These are phyloP conservation scores for Dactylellina leptospora DNA, from an alignment of 2,329 filamentous ascomycete species.

Conservation along the genomic window DNA sequence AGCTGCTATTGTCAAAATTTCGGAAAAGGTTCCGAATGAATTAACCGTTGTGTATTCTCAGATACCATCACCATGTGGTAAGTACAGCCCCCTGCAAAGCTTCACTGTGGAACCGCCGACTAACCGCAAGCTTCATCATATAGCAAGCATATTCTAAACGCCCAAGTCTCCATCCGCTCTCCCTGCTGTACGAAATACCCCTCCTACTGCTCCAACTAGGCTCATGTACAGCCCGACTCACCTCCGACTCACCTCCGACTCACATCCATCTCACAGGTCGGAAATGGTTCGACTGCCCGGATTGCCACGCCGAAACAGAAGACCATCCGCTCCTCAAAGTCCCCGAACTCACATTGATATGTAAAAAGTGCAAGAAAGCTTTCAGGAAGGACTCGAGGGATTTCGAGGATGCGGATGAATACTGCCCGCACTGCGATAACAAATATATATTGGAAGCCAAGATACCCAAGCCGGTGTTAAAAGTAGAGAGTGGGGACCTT, in stretches of 20 bases:
- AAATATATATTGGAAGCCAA: conserved; percentile 93
- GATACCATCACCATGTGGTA: conserved; percentile 31
- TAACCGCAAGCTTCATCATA: conserved; percentile 16
- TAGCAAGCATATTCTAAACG: conserved; percentile 98
- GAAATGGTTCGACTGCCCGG: conserved; percentile 99
- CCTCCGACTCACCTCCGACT: background rate
- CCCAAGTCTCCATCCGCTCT: conserved; percentile 93
- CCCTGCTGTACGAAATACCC: conserved; percentile 81
- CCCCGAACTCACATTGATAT: conserved; percentile 91
- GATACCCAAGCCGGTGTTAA: conserved; percentile 80
- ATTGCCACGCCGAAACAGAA: conserved; percentile 88
- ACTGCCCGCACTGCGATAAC: conserved; percentile 98
- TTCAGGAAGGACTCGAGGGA: conserved; percentile 93
- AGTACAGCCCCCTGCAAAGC: background rate
- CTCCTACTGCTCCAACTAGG: background rate
- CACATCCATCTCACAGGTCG: conserved; percentile 67
- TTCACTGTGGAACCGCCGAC: background rate
- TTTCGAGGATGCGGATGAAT: conserved; percentile 96
- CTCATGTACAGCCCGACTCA: background rate
- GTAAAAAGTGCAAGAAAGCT: conserved; percentile 98
- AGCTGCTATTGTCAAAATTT: too few relatives aligned
- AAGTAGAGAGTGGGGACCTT: conserved; percentile 90
- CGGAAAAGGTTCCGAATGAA: too few relatives aligned
- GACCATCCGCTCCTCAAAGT: conserved; percentile 77
- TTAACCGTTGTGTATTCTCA: too few relatives aligned